Evolutionary conservation across 352 stramenopile species (phyloP).

Genomic region (Pythium dissimile): DNA sequence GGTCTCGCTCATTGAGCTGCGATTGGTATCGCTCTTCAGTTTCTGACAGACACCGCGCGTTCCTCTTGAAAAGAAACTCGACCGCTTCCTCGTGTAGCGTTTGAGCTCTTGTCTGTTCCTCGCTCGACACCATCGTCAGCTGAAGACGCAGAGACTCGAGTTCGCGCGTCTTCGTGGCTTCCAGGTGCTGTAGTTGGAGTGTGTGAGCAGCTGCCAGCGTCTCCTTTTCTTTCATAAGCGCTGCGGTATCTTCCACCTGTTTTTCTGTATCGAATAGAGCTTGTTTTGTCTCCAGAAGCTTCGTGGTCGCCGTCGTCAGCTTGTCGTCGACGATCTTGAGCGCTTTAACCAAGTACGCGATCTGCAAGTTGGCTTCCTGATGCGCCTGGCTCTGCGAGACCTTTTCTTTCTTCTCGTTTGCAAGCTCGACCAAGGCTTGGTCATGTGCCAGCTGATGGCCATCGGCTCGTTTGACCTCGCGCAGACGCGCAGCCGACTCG

Average conservation of each 20-base stretch:
- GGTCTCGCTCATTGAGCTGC: background rate
- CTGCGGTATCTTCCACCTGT: background rate
- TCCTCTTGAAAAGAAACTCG: background rate
- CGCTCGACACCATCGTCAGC: background rate
- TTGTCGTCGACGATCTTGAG: constrained; percentile 10
- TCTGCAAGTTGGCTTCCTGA: background rate
- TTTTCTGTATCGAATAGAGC: background rate
- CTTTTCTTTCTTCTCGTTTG: background rate
- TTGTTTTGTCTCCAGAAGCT: background rate
- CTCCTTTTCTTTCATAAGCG: constrained; percentile 1
- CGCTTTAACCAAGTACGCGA: background rate
- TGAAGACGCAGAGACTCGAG: background rate
- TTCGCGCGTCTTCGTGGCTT: background rate
- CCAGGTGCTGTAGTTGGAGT: background rate
- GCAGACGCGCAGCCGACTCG: background rate
- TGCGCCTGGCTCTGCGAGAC: background rate
- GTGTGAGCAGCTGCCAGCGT: background rate
- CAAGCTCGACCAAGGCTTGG: background rate
- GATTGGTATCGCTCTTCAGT: background rate
- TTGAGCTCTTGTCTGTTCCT: background rate
- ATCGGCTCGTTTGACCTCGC: background rate
- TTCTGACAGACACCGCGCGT: background rate
- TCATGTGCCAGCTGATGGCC: background rate
- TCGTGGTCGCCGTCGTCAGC: background rate
- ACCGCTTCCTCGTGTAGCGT: background rate